phyloP scores from a whole-genome alignment of 495 filamentous ascomycete genomes.

The Extremus antarcticus region DNA sequence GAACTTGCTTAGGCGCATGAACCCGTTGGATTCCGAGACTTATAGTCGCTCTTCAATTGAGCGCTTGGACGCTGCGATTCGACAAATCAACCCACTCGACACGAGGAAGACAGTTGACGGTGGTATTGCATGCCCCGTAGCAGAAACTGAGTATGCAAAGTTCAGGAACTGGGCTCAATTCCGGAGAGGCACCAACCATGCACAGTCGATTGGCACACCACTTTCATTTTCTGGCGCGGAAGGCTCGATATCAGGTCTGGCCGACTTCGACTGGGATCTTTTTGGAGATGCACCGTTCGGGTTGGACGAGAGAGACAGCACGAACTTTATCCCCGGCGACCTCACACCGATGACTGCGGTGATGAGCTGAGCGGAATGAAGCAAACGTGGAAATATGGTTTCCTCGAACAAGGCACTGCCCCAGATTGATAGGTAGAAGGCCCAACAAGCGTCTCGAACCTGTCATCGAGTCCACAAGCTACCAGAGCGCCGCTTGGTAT shows the following conservation, averaged over 20 bases:
- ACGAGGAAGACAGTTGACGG: background rate
- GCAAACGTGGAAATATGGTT: too few relatives aligned
- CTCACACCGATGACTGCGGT: too few relatives aligned
- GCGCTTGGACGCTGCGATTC: background rate
- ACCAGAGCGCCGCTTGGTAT: too few relatives aligned
- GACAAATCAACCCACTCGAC: background rate
- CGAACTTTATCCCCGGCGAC: too few relatives aligned
- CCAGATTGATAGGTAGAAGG: too few relatives aligned
- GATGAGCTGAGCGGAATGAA: too few relatives aligned
- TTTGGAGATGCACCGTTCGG: background rate
- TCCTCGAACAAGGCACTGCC: too few relatives aligned
- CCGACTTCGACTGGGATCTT: background rate
- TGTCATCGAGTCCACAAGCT: too few relatives aligned
- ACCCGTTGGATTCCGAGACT: background rate
- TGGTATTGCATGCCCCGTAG: background rate
- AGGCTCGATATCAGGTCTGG: background rate
- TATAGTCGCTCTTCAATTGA: background rate
- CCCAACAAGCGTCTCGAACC: too few relatives aligned
- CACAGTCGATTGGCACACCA: background rate
- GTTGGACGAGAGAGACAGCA: too few relatives aligned
- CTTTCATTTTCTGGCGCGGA: background rate
- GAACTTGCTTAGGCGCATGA: background rate
- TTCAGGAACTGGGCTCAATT: background rate
- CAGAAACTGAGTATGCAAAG: background rate
- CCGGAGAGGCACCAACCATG: background rate